Evolutionary conservation across 2,329 filamentous ascomycete genomes (phyloP).

Genomic region (Xylaria sp.): DNA sequence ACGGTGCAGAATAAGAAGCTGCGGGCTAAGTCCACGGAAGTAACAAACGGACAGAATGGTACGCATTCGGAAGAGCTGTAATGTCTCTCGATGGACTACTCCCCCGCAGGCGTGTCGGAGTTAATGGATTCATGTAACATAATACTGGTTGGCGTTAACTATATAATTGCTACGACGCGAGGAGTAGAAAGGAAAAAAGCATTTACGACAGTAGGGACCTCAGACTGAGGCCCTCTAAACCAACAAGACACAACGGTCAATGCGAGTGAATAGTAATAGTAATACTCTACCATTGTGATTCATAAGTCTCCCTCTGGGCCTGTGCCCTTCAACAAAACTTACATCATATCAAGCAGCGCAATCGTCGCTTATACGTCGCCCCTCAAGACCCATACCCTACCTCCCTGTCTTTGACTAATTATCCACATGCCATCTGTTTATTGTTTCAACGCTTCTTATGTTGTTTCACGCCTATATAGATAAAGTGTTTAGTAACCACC

Average conservation of each 20-base stretch:
- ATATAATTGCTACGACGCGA: conserved; percentile 43
- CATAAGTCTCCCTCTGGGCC: background rate
- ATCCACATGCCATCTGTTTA: background rate
- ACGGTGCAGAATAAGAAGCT: conserved; percentile 25
- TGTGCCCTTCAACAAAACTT: background rate
- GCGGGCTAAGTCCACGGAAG: conserved; percentile 36
- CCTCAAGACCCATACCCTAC: background rate
- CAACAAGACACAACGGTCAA: conserved; percentile 14
- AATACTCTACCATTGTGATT: background rate
- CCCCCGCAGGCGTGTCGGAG: conserved; percentile 40
- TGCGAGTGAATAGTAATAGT: background rate
- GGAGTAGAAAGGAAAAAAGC: conserved; percentile 41
- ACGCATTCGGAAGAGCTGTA: conserved; percentile 36
- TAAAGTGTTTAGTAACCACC: background rate
- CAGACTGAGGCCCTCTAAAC: conserved; percentile 13
- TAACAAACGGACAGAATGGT: conserved; percentile 44
- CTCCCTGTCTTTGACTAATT: background rate
- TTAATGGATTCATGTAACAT: conserved; percentile 39
- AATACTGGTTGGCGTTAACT: conserved; percentile 36
- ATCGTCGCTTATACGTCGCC: background rate
- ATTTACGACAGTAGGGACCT: conserved; percentile 26
- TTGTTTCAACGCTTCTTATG: background rate
- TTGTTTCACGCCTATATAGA: background rate
- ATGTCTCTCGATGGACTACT: conserved; percentile 31
- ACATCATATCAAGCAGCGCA: background rate